A percentile compares a stretch with the other conserved stretches of the same genome.
phyloP scores from a whole-genome alignment of 345 rosid species.

The Eucalyptus sp. region DNA sequence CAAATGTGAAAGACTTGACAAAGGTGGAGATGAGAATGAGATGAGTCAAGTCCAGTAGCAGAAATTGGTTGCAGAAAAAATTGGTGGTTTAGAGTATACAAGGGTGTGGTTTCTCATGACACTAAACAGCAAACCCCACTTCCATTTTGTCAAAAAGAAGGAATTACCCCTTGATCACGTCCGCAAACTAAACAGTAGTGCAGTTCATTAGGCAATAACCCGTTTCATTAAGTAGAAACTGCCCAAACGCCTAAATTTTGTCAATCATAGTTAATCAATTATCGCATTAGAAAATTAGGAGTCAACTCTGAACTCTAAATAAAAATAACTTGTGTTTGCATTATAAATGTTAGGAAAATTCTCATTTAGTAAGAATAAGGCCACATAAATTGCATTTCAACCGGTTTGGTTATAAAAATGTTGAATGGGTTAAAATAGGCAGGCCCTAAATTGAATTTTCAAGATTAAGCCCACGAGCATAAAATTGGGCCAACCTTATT shows the following conservation, averaged over 20 bases:
- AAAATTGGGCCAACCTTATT: neutral
- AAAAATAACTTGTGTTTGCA: neutral
- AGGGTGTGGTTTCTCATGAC: too few species aligned
- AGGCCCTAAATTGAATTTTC: neutral
- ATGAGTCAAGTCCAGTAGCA: neutral
- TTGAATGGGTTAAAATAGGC: neutral
- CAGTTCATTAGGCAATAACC: neutral
- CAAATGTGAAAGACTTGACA: neutral
- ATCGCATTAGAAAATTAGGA: neutral
- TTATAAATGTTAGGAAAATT: neutral
- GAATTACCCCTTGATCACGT: neutral
- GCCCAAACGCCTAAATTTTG: neutral
- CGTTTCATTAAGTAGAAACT: neutral
- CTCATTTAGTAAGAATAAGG: neutral
- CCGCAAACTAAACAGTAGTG: neutral
- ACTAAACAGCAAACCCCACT: neutral
- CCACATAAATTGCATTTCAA: neutral
- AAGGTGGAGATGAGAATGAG: neutral
- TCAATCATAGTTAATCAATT: neutral
- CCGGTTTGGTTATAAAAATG: neutral
- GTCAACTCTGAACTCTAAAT: neutral
- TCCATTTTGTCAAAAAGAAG: neutral
- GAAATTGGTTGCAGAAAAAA: neutral
- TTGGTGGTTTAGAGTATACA: neutral
- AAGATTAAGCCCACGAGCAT: neutral